Evolutionary conservation across 2,329 filamentous ascomycete species (phyloP).

Genomic region (Zymoseptoria crescenta): DNA sequence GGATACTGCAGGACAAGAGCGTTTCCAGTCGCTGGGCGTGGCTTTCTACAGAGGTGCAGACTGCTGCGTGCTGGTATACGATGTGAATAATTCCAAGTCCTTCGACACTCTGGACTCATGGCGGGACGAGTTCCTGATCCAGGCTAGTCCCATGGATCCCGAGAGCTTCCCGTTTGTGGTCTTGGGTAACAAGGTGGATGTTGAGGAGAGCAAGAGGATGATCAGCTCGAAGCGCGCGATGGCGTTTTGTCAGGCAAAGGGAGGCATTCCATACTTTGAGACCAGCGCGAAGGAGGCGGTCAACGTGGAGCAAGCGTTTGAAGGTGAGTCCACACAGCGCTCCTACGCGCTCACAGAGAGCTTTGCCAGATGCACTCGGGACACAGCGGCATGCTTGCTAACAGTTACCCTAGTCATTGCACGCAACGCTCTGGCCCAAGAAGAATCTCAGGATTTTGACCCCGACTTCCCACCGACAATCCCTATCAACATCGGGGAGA

Average conservation of each 20-base stretch:
- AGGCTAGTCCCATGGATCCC: conserved; percentile 90
- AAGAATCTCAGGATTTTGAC: conserved; percentile 96
- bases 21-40: conserved; percentile 93
- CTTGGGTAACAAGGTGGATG: conserved; percentile 97
- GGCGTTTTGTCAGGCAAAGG: conserved; percentile 96
- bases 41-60: conserved; percentile 97
- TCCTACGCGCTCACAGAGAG: neutral
- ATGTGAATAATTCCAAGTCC: conserved; percentile 98
- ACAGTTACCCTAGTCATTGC: conserved; percentile 65
- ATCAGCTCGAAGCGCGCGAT: conserved; percentile 92
- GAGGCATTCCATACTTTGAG: conserved; percentile 97
- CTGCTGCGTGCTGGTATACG: conserved; percentile 95
- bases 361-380: neutral
- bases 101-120: conserved; percentile 98
- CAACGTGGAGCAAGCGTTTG: conserved; percentile 86
- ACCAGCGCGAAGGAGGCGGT: conserved; percentile 98
- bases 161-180: conserved; percentile 98
- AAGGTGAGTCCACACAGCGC: conserved; percentile 37
- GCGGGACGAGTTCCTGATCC: conserved; percentile 96
- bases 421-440: conserved; percentile 87
- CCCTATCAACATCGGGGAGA: conserved; percentile 93
- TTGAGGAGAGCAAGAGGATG: conserved; percentile 94
- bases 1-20: conserved; percentile 95
- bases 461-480: conserved; percentile 97
- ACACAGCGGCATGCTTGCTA: conserved; percentile 1